These are phyloP conservation scores for Cystofilobasidium macerans DNA, from an alignment of 768 basidiomycete genomes.

Conservation along the genomic window DNA sequence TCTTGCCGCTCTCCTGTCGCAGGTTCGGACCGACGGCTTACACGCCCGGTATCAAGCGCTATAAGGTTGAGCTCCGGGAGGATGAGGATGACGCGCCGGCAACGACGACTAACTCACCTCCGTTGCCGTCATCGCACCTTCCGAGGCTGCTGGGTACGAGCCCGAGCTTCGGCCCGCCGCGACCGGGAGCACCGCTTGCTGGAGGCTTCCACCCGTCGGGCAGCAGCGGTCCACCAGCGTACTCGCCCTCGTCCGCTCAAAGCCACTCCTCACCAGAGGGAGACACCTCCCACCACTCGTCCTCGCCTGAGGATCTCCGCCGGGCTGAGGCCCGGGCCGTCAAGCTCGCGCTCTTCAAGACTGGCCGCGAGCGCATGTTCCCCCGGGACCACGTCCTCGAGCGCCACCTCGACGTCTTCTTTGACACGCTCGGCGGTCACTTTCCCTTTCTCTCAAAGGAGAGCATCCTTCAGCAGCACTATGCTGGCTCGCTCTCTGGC, in stretches of 20 bases:
- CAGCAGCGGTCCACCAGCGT: too few relatives aligned
- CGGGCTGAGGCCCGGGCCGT: background rate
- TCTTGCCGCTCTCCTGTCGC: background rate
- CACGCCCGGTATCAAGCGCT: constrained; percentile 6
- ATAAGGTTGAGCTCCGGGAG: constrained; percentile 10
- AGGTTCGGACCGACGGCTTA: constrained; percentile 16
- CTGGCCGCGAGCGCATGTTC: background rate
- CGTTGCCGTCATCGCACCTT: background rate
- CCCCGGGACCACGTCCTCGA: constrained; percentile 17
- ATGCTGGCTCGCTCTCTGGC: constrained; percentile 13
- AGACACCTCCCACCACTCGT: background rate
- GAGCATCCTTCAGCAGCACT: constrained; percentile 15
- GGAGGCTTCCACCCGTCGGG: too few relatives aligned
- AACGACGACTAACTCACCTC: background rate
- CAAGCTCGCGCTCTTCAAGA: constrained; percentile 14
- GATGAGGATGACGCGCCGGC: background rate
- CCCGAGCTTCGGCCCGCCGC: background rate
- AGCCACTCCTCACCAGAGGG: constrained; percentile 6
- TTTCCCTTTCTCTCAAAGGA: constrained; percentile 10
- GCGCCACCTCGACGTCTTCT: constrained; percentile 16
- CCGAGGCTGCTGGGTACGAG: background rate
- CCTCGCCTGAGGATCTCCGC: background rate
- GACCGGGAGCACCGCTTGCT: too few relatives aligned
- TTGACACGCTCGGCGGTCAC: background rate
- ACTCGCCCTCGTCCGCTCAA: constrained; percentile 1